Evolutionary conservation across 768 basidiomycete species (phyloP).

Genomic region (Kwoniella botswanensis): DNA sequence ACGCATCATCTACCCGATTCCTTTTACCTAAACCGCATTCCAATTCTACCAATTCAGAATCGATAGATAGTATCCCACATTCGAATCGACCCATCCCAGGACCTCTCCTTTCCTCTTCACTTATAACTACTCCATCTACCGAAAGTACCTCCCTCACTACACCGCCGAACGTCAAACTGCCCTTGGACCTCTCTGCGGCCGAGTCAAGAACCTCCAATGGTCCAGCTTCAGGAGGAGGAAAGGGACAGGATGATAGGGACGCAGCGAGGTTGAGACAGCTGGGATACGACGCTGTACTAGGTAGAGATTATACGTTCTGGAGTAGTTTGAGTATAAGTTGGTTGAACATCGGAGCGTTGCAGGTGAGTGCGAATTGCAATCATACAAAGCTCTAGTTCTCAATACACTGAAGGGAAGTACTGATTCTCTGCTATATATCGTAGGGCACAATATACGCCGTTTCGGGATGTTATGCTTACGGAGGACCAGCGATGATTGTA

Average conservation of each 20-base stretch:
- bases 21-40: not conserved
- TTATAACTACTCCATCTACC: slow-evolving; percentile 1
- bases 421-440: not conserved
- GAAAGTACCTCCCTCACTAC: not conserved
- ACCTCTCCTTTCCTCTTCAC: slow-evolving; percentile 19
- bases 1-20: not conserved
- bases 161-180: not conserved
- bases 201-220: not conserved
- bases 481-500: slow-evolving; percentile 56
- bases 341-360: slow-evolving; percentile 54
- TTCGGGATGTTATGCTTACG: slow-evolving; percentile 52
- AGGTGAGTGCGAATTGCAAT: slow-evolving; percentile 9
- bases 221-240: slow-evolving; percentile 1
- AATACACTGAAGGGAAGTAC: too few species aligned
- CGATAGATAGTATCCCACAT: slow-evolving; percentile 22
- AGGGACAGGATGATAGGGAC: slow-evolving; percentile 40
- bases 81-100: slow-evolving; percentile 43
- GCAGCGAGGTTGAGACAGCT: slow-evolving; percentile 47
- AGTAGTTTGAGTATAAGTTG: slow-evolving; percentile 51
- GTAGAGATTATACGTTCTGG: slow-evolving; percentile 57
- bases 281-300: slow-evolving; percentile 55
- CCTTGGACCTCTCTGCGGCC: slow-evolving; percentile 7
- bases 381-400: not conserved
- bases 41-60: not conserved
- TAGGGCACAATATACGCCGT: slow-evolving; percentile 55